These are phyloP conservation scores for rapeseed (Brassica napus) DNA, from an alignment of 345 rosid genomes.

Conservation along the genomic window DNA sequence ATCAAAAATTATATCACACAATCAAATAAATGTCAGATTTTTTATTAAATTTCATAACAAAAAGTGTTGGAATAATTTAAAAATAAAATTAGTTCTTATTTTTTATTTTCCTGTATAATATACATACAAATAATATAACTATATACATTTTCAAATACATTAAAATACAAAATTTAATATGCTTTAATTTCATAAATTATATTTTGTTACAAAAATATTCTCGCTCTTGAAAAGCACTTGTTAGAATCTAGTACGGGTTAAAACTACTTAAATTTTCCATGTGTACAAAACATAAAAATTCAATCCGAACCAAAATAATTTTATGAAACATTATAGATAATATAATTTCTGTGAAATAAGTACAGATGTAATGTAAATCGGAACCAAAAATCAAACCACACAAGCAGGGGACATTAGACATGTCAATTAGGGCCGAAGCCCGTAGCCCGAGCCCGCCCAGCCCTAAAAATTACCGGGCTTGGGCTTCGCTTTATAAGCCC, in stretches of 20 bases:
- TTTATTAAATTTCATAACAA: too few relatives aligned
- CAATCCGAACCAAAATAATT: background rate
- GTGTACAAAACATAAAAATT: background rate
- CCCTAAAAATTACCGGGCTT: too few relatives aligned
- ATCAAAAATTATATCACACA: background rate
- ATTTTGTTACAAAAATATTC: background rate
- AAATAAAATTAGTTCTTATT: background rate
- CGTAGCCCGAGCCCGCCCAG: too few relatives aligned
- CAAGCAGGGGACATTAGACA: background rate
- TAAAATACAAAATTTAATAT: too few relatives aligned
- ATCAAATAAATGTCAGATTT: background rate
- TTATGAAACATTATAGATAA: background rate
- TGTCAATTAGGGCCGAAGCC: too few relatives aligned
- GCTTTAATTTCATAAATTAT: too few relatives aligned
- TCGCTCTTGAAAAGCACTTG: background rate
- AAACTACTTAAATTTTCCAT: background rate
- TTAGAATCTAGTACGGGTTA: background rate
- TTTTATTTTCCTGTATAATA: background rate
- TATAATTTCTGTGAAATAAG: background rate
- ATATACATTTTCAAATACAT: too few relatives aligned
- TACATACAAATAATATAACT: too few relatives aligned
- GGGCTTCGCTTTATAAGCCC: too few relatives aligned
- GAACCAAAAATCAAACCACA: background rate
- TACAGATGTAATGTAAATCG: background rate
- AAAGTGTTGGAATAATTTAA: background rate